These are phyloP conservation scores for Vittaforma corneae DNA, from an alignment of 371 early-diverging fungal species.

Conservation along the genomic window DNA sequence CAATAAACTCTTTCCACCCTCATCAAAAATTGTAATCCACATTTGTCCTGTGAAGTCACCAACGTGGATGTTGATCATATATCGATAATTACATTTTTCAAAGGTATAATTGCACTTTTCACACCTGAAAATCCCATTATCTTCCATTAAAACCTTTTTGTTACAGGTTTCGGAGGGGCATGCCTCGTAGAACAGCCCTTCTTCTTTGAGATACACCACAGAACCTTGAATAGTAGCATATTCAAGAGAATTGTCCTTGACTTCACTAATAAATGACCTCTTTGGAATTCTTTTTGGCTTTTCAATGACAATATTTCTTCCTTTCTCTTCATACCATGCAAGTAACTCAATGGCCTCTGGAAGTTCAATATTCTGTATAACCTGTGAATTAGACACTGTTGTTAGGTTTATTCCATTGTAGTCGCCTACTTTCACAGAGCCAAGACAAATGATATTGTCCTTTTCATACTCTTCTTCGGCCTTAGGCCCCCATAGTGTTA, in stretches of 20 bases:
- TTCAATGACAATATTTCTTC: conserved; percentile 37
- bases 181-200: conserved; percentile 42
- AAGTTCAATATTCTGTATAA: conserved; percentile 48
- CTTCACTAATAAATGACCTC: conserved; percentile 36
- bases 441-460: conserved; percentile 38
- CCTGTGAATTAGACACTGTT: conserved; percentile 28
- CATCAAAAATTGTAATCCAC: conserved; percentile 54
- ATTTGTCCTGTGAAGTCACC: conserved; percentile 50
- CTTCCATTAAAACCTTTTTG: conserved; percentile 53
- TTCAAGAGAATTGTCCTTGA: conserved; percentile 39
- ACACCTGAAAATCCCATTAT: conserved; percentile 49
- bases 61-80: conserved; percentile 38
- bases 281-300: conserved; percentile 24
- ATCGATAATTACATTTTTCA: conserved; percentile 50
- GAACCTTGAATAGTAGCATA: conserved; percentile 42
- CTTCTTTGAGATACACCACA: conserved; percentile 49
- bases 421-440: conserved; percentile 37
- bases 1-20: conserved; percentile 45
- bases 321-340: conserved; percentile 55
- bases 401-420: conserved; percentile 47
- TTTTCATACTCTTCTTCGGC: conserved; percentile 40
- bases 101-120: conserved; percentile 51
- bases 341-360: conserved; percentile 44
- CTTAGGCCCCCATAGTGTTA: conserved; percentile 54
- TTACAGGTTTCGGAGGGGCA: conserved; percentile 50